Conservation (phyloP, 2,329 filamentous ascomycete species). For the Laburnicola sp. region DNA sequence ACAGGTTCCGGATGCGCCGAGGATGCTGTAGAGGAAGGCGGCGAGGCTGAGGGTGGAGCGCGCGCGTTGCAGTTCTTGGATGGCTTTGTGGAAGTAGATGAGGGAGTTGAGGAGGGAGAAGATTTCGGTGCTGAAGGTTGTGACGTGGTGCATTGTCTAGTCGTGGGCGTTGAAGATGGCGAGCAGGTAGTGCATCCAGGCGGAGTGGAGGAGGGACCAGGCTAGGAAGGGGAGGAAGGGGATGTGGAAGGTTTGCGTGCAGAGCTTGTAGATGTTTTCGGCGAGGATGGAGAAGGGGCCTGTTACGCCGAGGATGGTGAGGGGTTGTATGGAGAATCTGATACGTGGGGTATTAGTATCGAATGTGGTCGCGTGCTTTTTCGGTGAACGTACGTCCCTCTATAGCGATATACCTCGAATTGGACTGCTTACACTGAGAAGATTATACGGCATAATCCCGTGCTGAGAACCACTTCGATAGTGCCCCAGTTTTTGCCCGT, state of each 20-base stretch:
- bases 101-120: conserved; percentile 69
- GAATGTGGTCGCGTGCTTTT: no score
- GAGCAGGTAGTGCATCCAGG: conserved; percentile 66
- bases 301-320: conserved; percentile 68
- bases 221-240: conserved; percentile 69
- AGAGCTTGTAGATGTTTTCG: conserved; percentile 66
- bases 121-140: conserved; percentile 67
- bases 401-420: background rate
- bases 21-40: conserved; percentile 66
- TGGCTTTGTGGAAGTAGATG: conserved; percentile 70
- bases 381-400: no score
- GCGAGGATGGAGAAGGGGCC: conserved; percentile 69
- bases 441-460: conserved; percentile 64
- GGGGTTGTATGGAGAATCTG: conserved; percentile 62
- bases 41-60: conserved; percentile 61
- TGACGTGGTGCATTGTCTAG: conserved; percentile 72
- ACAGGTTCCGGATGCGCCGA: conserved; percentile 66
- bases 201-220: conserved; percentile 67
- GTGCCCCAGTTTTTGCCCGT: conserved; percentile 67
- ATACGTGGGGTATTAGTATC: background rate
- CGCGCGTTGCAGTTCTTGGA: conserved; percentile 65
- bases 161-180: conserved; percentile 70
- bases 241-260: conserved; percentile 58
- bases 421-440: conserved; percentile 57
- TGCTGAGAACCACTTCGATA: conserved; percentile 69